Evolutionary conservation across 2,329 filamentous ascomycete genomes (phyloP), one percentile per base, ranked within the genome.

Genomic region (Epichloe festucae): DNA sequence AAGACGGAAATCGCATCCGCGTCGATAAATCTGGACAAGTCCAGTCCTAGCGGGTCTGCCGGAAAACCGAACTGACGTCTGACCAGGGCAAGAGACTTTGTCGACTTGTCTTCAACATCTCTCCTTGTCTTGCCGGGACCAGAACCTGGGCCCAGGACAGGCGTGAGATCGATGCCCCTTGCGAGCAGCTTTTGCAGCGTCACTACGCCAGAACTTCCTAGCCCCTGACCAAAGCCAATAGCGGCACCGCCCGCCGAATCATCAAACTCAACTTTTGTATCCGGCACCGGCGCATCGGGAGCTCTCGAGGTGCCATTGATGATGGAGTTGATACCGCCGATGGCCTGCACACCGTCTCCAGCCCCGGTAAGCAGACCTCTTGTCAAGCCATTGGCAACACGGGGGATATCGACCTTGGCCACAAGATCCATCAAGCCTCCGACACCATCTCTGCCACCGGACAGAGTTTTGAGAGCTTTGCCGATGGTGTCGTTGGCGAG

Each of bases 341-440:
- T 59, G 17, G 57, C 58, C 46, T 62, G 55, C 17, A 70, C 58
- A 4, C 63, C 63, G 34, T 67, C 65, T 3, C 61, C 61, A 0
- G 62, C 63, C n/a, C 67, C 67, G 27, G 64, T 60, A 0, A 70
- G 38, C 2, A 70, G 55, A 0, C 67, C 67, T 34, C 66, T 57
- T 0, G 64, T 65, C 19, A 68, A 60, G 10, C 67, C 67, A 50
- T 65, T 63, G 5, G 64, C 66, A 1, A 64, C 58, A n/a, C 56
- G 58, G 14, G 54, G 54, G 3, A 67, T 27, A 48, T 65, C 51
- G 14, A 60, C 35, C 35, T 41, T 55, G 52, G 15, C 48, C 34
- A 51, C 49, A n/a, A 58, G 56, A 17, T 53, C 48, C 1, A 57
- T 53, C n/a, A 59, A 51, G n/a, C 54, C 53, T 15, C 36, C 44